Evolutionary conservation across 2,329 filamentous ascomycete genomes (phyloP), one percentile per base, ranked within the genome.

Genomic region (Aspergillus piperis): DNA sequence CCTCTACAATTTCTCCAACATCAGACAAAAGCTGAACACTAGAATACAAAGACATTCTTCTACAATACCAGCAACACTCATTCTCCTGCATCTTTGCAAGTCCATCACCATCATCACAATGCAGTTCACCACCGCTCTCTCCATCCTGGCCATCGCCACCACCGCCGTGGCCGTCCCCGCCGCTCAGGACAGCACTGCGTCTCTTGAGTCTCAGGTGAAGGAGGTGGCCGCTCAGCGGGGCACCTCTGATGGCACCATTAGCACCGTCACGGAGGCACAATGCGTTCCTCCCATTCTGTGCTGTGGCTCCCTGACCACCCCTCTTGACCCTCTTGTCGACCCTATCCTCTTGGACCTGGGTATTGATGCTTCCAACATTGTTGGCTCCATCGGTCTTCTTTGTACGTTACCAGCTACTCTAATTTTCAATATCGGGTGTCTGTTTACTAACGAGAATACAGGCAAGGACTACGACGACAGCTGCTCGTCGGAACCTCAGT

Each of bases 291-390:
- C 68, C 2, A 53, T 66, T 8, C 66, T 73, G 25, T 73, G 72
- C 70, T 74, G 70, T 47, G 64, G 68, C 15, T 59, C 59, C 19
- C 62, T 74, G 8, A 68, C 66, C 39, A 74, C 72, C 42, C 69
- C 71, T 47, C 60, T 71, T 21, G 70, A 74, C 51, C 59, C 62
- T 52, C 51, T 61, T 15, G 57, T 72, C 17, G 71, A 72, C 41
- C 67, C 69, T 27, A 63, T 74, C 42, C 62, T 73, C 23, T 3
- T 53, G 50, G 51, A 44, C 7, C 60, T 72, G 6, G 70, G 64
- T 27, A 61, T 73, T 49, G 50, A 71, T 41, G 62, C 61, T 15
- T 62, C 69, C 42, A 60, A 55, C 13, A 62, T 73, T 48, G 66
- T 71, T 47, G 70, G 70, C 30, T 70, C 69, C 8, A 21, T 74